Percentiles rank a stretch among this genome's conserved stretches.
phyloP scores from a whole-genome alignment of 2,329 filamentous ascomycete species.

The Alternaria ventricosa region DNA sequence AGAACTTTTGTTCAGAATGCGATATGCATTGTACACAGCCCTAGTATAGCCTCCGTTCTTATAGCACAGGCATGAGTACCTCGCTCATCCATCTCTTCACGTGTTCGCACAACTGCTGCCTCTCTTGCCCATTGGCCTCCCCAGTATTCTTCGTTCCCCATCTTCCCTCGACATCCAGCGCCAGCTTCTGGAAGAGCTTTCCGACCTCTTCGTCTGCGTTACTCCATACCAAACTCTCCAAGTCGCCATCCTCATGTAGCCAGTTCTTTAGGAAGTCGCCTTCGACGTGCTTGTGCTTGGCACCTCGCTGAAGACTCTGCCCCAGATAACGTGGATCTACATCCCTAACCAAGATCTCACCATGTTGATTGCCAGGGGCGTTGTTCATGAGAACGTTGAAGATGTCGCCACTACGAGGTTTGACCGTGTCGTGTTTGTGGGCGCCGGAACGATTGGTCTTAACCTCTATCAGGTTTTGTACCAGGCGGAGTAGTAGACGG shows the following conservation, averaged over 20 bases:
- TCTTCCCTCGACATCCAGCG: slow-evolving; percentile 13
- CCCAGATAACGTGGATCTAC: slow-evolving; percentile 34
- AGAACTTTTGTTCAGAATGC: background rate
- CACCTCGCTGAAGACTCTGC: slow-evolving; percentile 12
- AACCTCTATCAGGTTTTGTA: slow-evolving; percentile 67
- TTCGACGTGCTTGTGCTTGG: slow-evolving; percentile 49
- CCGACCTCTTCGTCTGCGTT: slow-evolving; percentile 28
- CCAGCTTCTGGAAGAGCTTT: slow-evolving; percentile 34
- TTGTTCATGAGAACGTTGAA: slow-evolving; percentile 33
- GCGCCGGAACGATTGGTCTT: slow-evolving; percentile 22
- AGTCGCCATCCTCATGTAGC: slow-evolving; percentile 31
- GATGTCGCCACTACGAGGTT: slow-evolving; percentile 24
- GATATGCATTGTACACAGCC: background rate
- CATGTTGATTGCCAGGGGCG: slow-evolving; percentile 26
- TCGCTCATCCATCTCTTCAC: slow-evolving; percentile 28
- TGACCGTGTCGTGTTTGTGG: slow-evolving; percentile 18
- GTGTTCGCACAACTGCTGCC: slow-evolving; percentile 8
- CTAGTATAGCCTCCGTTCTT: background rate
- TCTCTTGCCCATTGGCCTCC: slow-evolving; percentile 14
- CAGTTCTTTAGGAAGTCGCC: slow-evolving; percentile 50
- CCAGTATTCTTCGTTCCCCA: slow-evolving; percentile 17
- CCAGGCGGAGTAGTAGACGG: slow-evolving; percentile 72
- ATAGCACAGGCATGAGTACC: slow-evolving; percentile 35
- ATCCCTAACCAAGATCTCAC: slow-evolving; percentile 25
- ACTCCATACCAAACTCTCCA: slow-evolving; percentile 17